These are phyloP conservation scores for Bothriochloa decipiens DNA, from an alignment of 176 grass and related monocot genomes.

Conservation along the genomic window DNA sequence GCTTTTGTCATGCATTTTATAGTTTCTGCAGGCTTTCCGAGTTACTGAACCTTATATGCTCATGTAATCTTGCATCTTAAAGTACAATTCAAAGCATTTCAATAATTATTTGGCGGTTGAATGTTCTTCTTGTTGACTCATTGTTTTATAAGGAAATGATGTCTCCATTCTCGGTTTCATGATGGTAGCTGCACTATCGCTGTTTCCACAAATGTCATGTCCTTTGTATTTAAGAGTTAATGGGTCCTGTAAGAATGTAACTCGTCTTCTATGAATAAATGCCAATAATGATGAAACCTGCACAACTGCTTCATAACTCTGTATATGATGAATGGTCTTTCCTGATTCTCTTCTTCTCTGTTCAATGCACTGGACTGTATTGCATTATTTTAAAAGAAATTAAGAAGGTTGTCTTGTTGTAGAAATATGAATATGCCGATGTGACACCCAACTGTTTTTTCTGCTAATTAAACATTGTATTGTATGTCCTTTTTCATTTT, in stretches of 20 bases:
- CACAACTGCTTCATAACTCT: slow-evolving; percentile 11
- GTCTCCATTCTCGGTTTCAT: slow-evolving; percentile 36
- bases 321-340: background rate
- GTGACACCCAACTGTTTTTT: slow-evolving; percentile 54
- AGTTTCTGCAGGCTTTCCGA: background rate
- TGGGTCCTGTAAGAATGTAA: background rate
- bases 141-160: slow-evolving; percentile 24
- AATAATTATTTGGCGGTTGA: slow-evolving; percentile 2
- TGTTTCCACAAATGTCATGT: slow-evolving; percentile 7
- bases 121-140: slow-evolving; percentile 26
- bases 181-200: slow-evolving; percentile 40
- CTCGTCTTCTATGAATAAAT: slow-evolving; percentile 4
- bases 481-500: slow-evolving; percentile 20
- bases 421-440: slow-evolving; percentile 33
- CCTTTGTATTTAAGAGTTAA: slow-evolving; percentile 18
- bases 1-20: background rate
- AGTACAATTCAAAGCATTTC: background rate
- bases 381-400: background rate
- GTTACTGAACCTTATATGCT: slow-evolving; percentile 25
- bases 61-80: slow-evolving; percentile 10
- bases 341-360: background rate
- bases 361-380: slow-evolving; percentile 22
- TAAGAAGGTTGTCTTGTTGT: slow-evolving; percentile 14
- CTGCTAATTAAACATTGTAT: slow-evolving; percentile 42
- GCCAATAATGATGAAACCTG: background rate